Conservation (phyloP, 176 grass and related monocot species). For the Phragmites australis region DNA sequence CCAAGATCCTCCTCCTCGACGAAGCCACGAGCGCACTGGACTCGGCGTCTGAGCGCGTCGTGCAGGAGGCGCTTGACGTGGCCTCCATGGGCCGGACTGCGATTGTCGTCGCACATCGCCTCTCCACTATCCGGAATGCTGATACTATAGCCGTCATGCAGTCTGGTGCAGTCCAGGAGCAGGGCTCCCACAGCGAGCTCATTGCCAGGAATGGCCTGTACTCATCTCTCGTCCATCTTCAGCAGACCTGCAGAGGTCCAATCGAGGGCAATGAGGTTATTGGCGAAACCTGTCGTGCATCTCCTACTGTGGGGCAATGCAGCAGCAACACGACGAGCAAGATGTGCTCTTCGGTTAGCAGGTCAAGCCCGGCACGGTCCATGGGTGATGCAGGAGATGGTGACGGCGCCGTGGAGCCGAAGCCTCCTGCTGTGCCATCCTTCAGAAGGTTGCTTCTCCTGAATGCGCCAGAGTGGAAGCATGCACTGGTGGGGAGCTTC, state of each 20-base stretch:
- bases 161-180: conserved; percentile 72
- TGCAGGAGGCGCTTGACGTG: conserved; percentile 87
- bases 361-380: conserved; percentile 75
- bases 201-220: conserved; percentile 67
- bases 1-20: conserved; percentile 94
- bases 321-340: conserved; percentile 85
- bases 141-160: conserved; percentile 91
- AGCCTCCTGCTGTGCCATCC: conserved; percentile 65
- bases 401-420: conserved; percentile 23
- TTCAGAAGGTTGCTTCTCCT: conserved; percentile 85
- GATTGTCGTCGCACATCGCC: conserved; percentile 85
- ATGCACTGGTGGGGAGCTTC: conserved; percentile 62
- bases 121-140: conserved; percentile 86
- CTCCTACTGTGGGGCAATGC: conserved; percentile 35
- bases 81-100: conserved; percentile 78
- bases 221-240: conserved; percentile 77
- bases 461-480: conserved; percentile 93
- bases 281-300: conserved; percentile 40
- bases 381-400: conserved; percentile 44
- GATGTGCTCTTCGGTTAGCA: conserved; percentile 70
- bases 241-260: conserved; percentile 65
- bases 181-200: conserved; percentile 84
- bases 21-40: conserved; percentile 94
- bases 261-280: conserved; percentile 40
- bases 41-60: conserved; percentile 80